Evolutionary conservation across 1,139 yeast genomes (phyloP).

Genomic region (Diutina neorugosa): DNA sequence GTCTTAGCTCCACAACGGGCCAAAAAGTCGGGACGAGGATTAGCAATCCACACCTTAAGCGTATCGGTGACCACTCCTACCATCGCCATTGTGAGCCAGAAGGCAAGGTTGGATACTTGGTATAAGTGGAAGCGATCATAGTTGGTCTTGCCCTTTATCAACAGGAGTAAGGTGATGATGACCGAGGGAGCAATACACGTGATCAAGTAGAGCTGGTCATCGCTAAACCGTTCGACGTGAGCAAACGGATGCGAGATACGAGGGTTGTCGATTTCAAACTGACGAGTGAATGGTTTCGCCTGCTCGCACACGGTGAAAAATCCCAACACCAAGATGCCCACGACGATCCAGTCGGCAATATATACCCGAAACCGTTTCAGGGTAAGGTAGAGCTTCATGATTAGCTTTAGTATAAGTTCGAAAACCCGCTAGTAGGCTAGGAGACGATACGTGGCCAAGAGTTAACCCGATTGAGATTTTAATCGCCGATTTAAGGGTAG

Average conservation of each 20-base stretch:
- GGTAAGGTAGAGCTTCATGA: not conserved
- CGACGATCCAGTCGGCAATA: constrained; percentile 22
- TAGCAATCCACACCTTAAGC: constrained; percentile 7
- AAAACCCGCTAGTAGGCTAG: too few relatives aligned
- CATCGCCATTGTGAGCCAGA: constrained; percentile 5
- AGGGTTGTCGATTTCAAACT: constrained; percentile 20
- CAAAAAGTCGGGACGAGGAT: constrained; percentile 7
- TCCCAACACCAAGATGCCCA: constrained; percentile 15
- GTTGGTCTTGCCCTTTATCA: not conserved
- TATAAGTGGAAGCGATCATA: not conserved
- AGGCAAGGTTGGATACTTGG: constrained; percentile 1
- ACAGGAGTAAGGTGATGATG: not conserved
- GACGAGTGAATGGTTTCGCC: constrained; percentile 17
- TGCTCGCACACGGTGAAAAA: constrained; percentile 26
- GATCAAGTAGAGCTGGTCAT: constrained; percentile 11
- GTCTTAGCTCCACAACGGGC: constrained; percentile 6
- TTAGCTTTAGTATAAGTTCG: not conserved
- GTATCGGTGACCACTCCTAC: constrained; percentile 6
- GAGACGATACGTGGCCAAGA: too few relatives aligned
- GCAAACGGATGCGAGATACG: constrained; percentile 64
- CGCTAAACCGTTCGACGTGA: constrained; percentile 44
- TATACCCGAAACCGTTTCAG: not conserved
- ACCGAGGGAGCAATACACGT: constrained; percentile 5
- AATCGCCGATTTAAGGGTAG: not conserved
- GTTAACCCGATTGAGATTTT: not conserved